Evolutionary conservation across 208 protist species (phyloP).

Genomic region (Endotrypanum monterogeii): DNA sequence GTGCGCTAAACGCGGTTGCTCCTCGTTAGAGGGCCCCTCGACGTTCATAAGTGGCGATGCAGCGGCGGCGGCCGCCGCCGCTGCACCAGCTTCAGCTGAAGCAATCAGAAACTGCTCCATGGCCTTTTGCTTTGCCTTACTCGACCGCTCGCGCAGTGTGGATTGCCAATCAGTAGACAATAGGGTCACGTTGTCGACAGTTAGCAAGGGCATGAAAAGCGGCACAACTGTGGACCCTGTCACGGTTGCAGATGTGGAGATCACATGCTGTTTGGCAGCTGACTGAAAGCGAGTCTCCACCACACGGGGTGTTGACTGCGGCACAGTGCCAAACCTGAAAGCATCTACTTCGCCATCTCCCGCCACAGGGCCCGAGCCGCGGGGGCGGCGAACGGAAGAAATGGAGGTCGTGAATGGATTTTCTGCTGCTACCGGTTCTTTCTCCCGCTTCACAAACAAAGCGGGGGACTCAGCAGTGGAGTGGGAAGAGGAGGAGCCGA

Average conservation of each 20-base stretch:
- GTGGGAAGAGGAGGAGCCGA: background rate
- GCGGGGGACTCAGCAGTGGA: conserved; percentile 4
- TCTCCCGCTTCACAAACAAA: conserved; percentile 21
- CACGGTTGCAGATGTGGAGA: background rate
- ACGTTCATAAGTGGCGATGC: background rate
- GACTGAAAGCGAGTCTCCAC: background rate
- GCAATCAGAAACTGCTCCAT: conserved; percentile 34
- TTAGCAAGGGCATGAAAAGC: conserved; percentile 36
- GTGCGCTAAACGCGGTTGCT: background rate
- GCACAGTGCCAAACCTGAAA: background rate
- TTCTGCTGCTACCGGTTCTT: background rate
- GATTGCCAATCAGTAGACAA: conserved; percentile 52
- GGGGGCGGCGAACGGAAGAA: background rate
- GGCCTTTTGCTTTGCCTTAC: conserved; percentile 24
- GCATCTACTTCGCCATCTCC: background rate
- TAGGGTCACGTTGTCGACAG: conserved; percentile 31
- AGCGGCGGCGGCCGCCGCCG: background rate
- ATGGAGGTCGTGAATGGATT: background rate
- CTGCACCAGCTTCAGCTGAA: conserved; percentile 27
- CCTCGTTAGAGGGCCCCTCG: background rate
- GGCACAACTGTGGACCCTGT: conserved; percentile 2
- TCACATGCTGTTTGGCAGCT: background rate
- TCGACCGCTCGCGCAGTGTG: conserved; percentile 32
- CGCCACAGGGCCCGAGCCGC: background rate
- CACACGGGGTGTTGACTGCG: background rate